These are phyloP conservation scores for Daldinia sp. DNA, from an alignment of 2,329 filamentous ascomycete species.

Conservation along the genomic window DNA sequence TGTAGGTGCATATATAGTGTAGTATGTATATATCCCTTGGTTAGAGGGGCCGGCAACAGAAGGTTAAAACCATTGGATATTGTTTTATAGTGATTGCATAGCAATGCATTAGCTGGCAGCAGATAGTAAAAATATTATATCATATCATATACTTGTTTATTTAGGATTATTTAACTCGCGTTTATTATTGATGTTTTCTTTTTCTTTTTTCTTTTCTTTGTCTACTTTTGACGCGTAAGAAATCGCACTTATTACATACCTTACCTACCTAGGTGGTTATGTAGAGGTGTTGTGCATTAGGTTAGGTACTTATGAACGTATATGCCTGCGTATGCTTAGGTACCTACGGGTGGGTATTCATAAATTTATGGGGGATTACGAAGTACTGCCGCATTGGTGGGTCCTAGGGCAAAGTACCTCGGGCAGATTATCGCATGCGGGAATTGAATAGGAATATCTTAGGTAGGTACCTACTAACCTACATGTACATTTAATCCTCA, in stretches of 20 bases:
- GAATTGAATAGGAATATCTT: neutral
- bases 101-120: constrained; percentile 33
- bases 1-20: constrained; percentile 13
- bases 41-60: constrained; percentile 12
- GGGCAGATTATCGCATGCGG: neutral
- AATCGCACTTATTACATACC: too few species aligned
- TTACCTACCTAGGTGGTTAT: too few species aligned
- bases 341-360: neutral
- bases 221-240: neutral
- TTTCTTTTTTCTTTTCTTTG: neutral
- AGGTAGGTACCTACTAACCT: too few species aligned
- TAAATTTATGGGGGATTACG: neutral
- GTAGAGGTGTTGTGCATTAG: neutral
- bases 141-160: neutral
- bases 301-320: too few species aligned
- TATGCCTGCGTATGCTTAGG: neutral
- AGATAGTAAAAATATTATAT: constrained; percentile 22
- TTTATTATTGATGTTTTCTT: neutral
- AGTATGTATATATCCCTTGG: constrained; percentile 24
- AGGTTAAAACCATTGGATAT: constrained; percentile 12
- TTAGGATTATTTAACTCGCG: neutral
- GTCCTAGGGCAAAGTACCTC: neutral
- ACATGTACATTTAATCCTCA: too few species aligned
- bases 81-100: constrained; percentile 38
- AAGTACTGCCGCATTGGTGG: neutral